Percentiles rank a stretch among this genome's conserved stretches.
phyloP scores from a whole-genome alignment of 257 asterid genomes.

The Capsicum chinense region DNA sequence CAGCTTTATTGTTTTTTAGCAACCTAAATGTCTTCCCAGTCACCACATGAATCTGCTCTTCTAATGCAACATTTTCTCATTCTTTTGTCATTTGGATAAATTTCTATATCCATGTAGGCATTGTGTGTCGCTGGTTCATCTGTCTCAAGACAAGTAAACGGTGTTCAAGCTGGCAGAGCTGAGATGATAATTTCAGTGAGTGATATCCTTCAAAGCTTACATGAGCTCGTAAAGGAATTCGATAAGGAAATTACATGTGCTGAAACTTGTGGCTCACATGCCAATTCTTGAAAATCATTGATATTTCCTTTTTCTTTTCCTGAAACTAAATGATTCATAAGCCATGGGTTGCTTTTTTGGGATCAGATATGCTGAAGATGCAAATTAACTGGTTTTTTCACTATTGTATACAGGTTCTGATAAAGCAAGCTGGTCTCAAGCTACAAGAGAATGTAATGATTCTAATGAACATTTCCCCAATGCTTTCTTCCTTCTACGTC shows the following conservation, averaged over 20 bases:
- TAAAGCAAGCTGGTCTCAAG: slow-evolving; percentile 94
- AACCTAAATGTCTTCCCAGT: not conserved
- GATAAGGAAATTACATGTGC: not conserved
- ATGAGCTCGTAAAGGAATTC: slow-evolving; percentile 20
- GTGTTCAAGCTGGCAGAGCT: slow-evolving; percentile 83
- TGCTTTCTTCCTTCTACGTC: slow-evolving; percentile 30
- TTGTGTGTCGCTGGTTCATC: slow-evolving; percentile 76
- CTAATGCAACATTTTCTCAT: slow-evolving; percentile 15
- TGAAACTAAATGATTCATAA: not conserved
- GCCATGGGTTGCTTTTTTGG: not conserved
- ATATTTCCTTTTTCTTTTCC: not conserved
- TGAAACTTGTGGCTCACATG: slow-evolving; percentile 27
- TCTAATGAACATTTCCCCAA: slow-evolving; percentile 3
- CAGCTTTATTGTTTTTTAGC: not conserved
- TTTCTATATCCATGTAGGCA: slow-evolving; percentile 54
- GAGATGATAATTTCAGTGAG: slow-evolving; percentile 95
- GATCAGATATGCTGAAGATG: slow-evolving; percentile 27
- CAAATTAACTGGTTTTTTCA: not conserved
- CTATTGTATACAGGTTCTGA: slow-evolving; percentile 66
- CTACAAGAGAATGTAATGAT: slow-evolving; percentile 82
- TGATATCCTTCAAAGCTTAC: slow-evolving; percentile 26
- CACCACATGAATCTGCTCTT: slow-evolving; percentile 8
- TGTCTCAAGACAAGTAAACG: slow-evolving; percentile 68
- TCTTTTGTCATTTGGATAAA: not conserved
- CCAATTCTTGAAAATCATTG: not conserved